Evolutionary conservation across 495 filamentous ascomycete species (phyloP).

Genomic region (Lasiosphaeria miniovina): DNA sequence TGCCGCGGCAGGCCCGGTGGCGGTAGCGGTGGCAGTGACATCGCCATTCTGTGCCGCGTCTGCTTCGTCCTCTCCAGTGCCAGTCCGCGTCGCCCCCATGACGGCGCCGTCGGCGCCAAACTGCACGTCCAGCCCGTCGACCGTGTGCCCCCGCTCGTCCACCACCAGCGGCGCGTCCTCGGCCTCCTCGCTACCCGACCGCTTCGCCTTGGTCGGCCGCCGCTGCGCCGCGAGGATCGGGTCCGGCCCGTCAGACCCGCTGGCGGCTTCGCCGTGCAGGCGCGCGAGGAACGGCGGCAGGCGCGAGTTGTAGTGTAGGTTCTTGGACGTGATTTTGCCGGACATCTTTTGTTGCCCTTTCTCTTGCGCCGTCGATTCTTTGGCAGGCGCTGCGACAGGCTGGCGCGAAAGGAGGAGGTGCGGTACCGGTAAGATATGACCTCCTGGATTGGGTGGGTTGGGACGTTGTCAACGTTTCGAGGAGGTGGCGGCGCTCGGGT

Average conservation of each 20-base stretch:
- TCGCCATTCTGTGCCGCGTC: slow-evolving; percentile 2
- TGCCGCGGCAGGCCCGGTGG: slow-evolving; percentile 23
- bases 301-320: slow-evolving; percentile 47
- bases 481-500: too few species aligned
- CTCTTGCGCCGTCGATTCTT: neutral
- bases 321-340: slow-evolving; percentile 52
- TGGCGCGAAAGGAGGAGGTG: neutral
- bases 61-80: slow-evolving; percentile 4
- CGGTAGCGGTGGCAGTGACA: too few species aligned
- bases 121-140: slow-evolving; percentile 30
- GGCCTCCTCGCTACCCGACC: slow-evolving; percentile 46
- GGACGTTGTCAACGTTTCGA: too few species aligned
- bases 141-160: slow-evolving; percentile 44
- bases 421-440: too few species aligned
- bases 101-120: slow-evolving; percentile 38
- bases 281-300: slow-evolving; percentile 55
- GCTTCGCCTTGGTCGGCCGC: slow-evolving; percentile 33
- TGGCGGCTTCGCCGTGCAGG: slow-evolving; percentile 39
- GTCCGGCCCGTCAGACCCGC: slow-evolving; percentile 34
- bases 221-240: slow-evolving; percentile 43
- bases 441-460: too few species aligned
- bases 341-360: slow-evolving; percentile 28
- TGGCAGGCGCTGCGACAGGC: neutral
- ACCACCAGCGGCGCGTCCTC: slow-evolving; percentile 47
- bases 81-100: slow-evolving; percentile 14